Percentiles rank a stretch among this genome's conserved stretches.
Evolutionary conservation across 345 rosid species (phyloP).

Genomic region (Sisymbrium irio): DNA sequence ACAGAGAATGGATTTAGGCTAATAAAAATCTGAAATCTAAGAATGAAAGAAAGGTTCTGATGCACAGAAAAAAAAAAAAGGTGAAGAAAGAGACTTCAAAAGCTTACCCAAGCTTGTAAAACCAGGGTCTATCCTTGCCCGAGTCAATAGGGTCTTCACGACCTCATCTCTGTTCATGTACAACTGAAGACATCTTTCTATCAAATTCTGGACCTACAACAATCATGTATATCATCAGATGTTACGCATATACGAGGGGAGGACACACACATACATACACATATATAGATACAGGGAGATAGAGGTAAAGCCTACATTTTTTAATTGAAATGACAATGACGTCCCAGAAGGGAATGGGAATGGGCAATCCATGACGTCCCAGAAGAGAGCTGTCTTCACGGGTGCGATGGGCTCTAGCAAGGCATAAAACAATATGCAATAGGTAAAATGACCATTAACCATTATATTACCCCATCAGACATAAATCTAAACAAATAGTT

Average conservation of each 20-base stretch:
- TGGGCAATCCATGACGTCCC: too few relatives aligned
- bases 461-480: too few relatives aligned
- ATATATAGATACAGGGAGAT: too few relatives aligned
- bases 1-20: too few relatives aligned
- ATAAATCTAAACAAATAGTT: too few relatives aligned
- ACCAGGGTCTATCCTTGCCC: slow-evolving; percentile 44
- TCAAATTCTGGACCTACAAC: slow-evolving; percentile 54
- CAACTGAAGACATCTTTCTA: slow-evolving; percentile 56
- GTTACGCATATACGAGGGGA: background rate
- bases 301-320: slow-evolving; percentile 6
- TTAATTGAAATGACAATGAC: slow-evolving; percentile 9
- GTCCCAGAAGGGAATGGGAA: too few relatives aligned
- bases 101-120: slow-evolving; percentile 46
- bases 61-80: slow-evolving; percentile 1
- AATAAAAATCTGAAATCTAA: background rate
- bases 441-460: too few relatives aligned
- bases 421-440: too few relatives aligned
- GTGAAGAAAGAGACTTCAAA: background rate
- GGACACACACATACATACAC: slow-evolving; percentile 1
- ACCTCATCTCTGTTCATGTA: slow-evolving; percentile 55
- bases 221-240: slow-evolving; percentile 5
- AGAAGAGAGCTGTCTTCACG: too few relatives aligned
- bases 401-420: too few relatives aligned
- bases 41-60: background rate
- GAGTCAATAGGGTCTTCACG: slow-evolving; percentile 39